phyloP scores from a whole-genome alignment of 139 green algal species.

The Parachlorella kessleri region DNA sequence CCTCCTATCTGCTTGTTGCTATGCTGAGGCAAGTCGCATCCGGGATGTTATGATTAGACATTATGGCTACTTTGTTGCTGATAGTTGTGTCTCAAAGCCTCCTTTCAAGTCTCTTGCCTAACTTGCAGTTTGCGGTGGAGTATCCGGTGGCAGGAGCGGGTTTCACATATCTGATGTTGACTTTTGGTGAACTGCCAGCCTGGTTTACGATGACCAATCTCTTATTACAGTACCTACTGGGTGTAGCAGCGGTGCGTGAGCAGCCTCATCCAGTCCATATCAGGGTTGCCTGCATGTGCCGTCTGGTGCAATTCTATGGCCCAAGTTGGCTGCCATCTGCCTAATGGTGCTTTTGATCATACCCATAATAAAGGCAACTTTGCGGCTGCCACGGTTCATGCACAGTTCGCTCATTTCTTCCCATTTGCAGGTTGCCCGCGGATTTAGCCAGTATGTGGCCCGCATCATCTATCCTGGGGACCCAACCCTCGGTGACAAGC shows the following conservation, averaged over 20 bases:
- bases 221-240: slow-evolving; percentile 32
- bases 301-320: no score
- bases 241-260: slow-evolving; percentile 28
- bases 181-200: slow-evolving; percentile 33
- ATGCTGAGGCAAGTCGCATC: neutral
- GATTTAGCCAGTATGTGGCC: neutral
- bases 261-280: no score
- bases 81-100: no score
- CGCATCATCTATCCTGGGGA: neutral
- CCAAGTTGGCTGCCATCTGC: no score
- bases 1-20: neutral
- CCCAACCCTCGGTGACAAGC: neutral
- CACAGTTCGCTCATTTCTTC: no score
- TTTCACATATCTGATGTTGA: slow-evolving; percentile 1
- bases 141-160: neutral
- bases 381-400: no score
- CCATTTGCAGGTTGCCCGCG: neutral
- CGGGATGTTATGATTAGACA: no score
- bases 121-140: neutral
- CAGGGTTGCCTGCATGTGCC: no score
- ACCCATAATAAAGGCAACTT: no score
- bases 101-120: no score
- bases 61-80: no score
- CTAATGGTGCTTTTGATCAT: no score
- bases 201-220: slow-evolving; percentile 27